These are phyloP conservation scores for Crithidia brevicula DNA, from an alignment of 208 protist species.

Conservation along the genomic window DNA sequence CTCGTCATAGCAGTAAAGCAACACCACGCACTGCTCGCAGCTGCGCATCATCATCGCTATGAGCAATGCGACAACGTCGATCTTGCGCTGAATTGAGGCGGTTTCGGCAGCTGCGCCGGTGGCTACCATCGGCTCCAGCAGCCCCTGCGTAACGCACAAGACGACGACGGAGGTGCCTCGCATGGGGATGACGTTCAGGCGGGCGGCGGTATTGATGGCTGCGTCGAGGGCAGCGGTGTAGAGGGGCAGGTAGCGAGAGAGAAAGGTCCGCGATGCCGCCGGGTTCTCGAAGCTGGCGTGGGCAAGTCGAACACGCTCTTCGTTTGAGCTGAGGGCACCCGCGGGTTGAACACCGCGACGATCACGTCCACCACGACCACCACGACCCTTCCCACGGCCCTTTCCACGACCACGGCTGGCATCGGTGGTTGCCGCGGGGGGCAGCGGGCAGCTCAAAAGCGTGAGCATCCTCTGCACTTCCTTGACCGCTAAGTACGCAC, in stretches of 20 bases:
- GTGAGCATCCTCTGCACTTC: slow-evolving; percentile 17
- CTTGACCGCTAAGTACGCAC: slow-evolving; percentile 88
- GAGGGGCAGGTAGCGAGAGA: slow-evolving; percentile 5
- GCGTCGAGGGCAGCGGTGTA: slow-evolving; percentile 66
- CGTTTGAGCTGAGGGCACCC: slow-evolving; percentile 66
- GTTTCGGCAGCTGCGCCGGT: slow-evolving; percentile 20
- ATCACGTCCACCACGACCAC: slow-evolving; percentile 34
- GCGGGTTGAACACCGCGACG: slow-evolving; percentile 56
- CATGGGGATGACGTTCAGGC: slow-evolving; percentile 92
- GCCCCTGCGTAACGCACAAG: slow-evolving; percentile 44
- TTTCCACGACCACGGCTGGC: neutral
- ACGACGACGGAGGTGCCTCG: slow-evolving; percentile 88
- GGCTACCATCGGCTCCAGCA: slow-evolving; percentile 36
- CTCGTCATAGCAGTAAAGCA: slow-evolving; percentile 51
- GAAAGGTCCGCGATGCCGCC: slow-evolving; percentile 3
- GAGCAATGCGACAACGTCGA: slow-evolving; percentile 82
- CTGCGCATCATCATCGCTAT: slow-evolving; percentile 87
- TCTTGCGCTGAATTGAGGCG: slow-evolving; percentile 50
- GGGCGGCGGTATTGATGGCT: slow-evolving; percentile 76
- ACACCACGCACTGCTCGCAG: slow-evolving; percentile 84
- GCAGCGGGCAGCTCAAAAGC: neutral
- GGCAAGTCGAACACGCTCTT: slow-evolving; percentile 5
- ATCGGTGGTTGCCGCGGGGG: neutral
- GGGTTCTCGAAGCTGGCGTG: slow-evolving; percentile 20
- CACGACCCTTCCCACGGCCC: slow-evolving; percentile 9